phyloP scores from a whole-genome alignment of 805 yeast genomes.

The Candida sakaeoensis region DNA sequence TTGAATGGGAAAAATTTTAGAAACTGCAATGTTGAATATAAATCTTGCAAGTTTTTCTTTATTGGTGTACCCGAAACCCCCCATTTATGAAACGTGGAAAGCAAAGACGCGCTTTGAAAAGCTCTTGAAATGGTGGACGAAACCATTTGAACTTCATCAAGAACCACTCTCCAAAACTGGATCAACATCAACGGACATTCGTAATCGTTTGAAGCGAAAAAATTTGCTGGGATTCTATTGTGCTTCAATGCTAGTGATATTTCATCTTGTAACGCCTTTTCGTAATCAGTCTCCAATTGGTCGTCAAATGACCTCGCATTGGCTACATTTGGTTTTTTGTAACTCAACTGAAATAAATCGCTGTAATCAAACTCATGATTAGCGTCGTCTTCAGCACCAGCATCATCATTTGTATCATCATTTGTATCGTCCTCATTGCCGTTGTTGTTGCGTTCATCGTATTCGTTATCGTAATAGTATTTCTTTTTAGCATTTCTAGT shows the following conservation, averaged over 20 bases:
- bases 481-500: conserved; percentile 32
- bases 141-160: conserved; percentile 96
- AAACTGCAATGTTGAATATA: conserved; percentile 68
- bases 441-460: no score
- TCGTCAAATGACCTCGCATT: conserved; percentile 18
- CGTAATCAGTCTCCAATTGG: conserved; percentile 28
- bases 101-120: conserved; percentile 71
- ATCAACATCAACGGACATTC: conserved; percentile 78
- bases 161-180: conserved; percentile 84
- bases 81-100: conserved; percentile 91
- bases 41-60: conserved; percentile 59
- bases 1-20: conserved; percentile 65
- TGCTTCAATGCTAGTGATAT: conserved; percentile 26
- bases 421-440: no score
- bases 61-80: conserved; percentile 97
- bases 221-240: conserved; percentile 20
- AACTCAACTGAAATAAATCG: conserved; percentile 24
- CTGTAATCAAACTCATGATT: conserved; percentile 15
- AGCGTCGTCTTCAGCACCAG: conserved; percentile 16
- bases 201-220: conserved; percentile 41
- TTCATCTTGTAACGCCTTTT: conserved; percentile 31
- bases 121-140: conserved; percentile 69
- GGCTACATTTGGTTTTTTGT: conserved; percentile 26
- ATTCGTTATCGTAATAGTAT: no score
- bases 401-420: conserved; percentile 10